These are phyloP conservation scores for Albugo candida DNA, from an alignment of 352 stramenopile species.

Conservation along the genomic window DNA sequence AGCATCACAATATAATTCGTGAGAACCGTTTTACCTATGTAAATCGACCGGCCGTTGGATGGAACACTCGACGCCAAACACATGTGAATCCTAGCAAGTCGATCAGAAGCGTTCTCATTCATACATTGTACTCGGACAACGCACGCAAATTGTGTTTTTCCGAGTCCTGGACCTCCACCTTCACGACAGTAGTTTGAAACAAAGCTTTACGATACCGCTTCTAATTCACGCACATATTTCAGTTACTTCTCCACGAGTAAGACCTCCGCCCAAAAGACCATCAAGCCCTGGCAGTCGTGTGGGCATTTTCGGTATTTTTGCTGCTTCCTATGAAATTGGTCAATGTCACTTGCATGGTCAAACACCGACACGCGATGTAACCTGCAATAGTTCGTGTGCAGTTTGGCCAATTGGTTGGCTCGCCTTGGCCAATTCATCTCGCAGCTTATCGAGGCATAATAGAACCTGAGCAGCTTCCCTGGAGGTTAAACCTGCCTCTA, in stretches of 20 bases:
- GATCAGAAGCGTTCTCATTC: background rate
- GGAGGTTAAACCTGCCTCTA: slow-evolving; percentile 2
- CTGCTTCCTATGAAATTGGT: slow-evolving; percentile 12
- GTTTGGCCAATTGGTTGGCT: slow-evolving; percentile 13
- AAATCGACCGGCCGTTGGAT: slow-evolving; percentile 5
- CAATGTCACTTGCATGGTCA: background rate
- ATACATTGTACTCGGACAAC: background rate
- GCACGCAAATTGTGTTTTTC: slow-evolving; percentile 63
- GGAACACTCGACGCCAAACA: slow-evolving; percentile 24
- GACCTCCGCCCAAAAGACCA: slow-evolving; percentile 32
- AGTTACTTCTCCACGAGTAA: slow-evolving; percentile 47
- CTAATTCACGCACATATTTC: slow-evolving; percentile 35
- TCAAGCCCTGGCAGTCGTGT: slow-evolving; percentile 29
- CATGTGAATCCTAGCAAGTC: slow-evolving; percentile 29
- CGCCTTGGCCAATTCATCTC: background rate
- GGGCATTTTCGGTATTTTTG: slow-evolving; percentile 14
- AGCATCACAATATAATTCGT: background rate
- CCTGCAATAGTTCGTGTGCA: slow-evolving; percentile 25
- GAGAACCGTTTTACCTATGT: slow-evolving; percentile 18
- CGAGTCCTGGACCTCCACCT: slow-evolving; percentile 44
- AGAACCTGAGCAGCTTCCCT: background rate
- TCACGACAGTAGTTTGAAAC: slow-evolving; percentile 1
- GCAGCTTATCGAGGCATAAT: slow-evolving; percentile 1
- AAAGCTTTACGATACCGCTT: background rate
- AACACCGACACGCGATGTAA: background rate